phyloP scores from a whole-genome alignment of 768 basidiomycete genomes.

The Terana coerulea region DNA sequence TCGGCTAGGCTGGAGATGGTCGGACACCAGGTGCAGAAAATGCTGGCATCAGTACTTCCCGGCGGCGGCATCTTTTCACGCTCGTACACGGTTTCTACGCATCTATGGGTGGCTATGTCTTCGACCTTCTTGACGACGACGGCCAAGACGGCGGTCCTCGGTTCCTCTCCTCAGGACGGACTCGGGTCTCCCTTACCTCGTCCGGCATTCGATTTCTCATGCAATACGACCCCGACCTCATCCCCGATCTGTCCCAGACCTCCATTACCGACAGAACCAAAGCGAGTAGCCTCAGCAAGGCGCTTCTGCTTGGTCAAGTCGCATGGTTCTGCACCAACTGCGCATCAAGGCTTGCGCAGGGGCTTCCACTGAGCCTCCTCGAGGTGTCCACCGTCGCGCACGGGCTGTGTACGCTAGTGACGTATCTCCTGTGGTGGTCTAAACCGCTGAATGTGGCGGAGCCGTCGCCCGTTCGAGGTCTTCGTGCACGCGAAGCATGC shows the following conservation, averaged over 20 bases:
- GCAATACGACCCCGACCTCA: slow-evolving; percentile 5
- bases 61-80: slow-evolving; percentile 13
- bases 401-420: slow-evolving; percentile 26
- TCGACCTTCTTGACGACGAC: neutral
- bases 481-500: neutral
- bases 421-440: slow-evolving; percentile 34
- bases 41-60: neutral
- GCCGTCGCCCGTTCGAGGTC: neutral
- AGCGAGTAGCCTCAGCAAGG: slow-evolving; percentile 28
- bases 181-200: neutral
- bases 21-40: neutral
- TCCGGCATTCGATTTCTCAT: slow-evolving; percentile 4
- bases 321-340: slow-evolving; percentile 31
- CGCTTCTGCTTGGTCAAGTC: slow-evolving; percentile 28
- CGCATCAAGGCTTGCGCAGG: slow-evolving; percentile 19
- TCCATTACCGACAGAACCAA: slow-evolving; percentile 31
- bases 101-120: slow-evolving; percentile 27
- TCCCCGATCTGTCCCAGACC: slow-evolving; percentile 17
- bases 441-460: slow-evolving; percentile 33
- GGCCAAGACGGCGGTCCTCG: neutral
- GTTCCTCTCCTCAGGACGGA: neutral
- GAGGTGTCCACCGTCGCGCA: slow-evolving; percentile 34
- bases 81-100: slow-evolving; percentile 23
- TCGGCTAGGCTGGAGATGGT: neutral
- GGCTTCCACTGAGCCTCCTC: slow-evolving; percentile 28